Base-by-base conservation (phyloP, 495 filamentous ascomycete species). In the Aspergillus cristatus region DNA sequence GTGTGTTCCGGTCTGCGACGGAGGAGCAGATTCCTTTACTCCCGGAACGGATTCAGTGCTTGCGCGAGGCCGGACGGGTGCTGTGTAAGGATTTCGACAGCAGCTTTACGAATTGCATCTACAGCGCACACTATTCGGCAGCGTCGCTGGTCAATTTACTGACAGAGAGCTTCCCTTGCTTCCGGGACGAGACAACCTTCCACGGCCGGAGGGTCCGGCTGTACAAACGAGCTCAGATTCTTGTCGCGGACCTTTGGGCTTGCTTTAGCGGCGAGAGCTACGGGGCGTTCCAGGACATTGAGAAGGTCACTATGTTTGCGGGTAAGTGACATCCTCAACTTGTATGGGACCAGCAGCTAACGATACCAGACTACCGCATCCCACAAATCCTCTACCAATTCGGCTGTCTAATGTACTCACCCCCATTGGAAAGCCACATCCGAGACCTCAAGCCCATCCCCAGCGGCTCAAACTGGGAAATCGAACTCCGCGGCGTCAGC, bases 291-390 rank as follows among this genome's bases (percentile, higher is more conserved):
- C 50, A 79, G 18, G 93, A 99, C 49, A 94, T 99, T 36, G 78
- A 87, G 53, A 83, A 84, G 47, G 82, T 99, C 53, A 99, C 93
- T 42, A 96, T 96, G 84, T 99, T 97, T 63, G 88, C 91, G 41
- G 75, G 74, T 76, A 60, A 32, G 60, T 17, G 25, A 12, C 35
- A 6, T 29, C 17, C 12, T 15, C 15, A n/a, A 20, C 11, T 18
- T 43, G 13, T 30, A 18, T 25, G 6, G 13, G 18, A 16, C 6
- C 17, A 18, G 31, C 30, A 20, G 35, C 40, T 48, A 31, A 53
- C 11, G 3, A 8, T 31, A 14, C 8, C 20, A 69, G 91, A 99
- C 65, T 97, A 99, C 54, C 79, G 91, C 17, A 79, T 99, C 24
- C 91, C 91, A 4, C 91, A 97, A 65, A 95, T 96, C 47, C 74